Conservation (phyloP, 129 eudicot genomes). For the Erigeron canadensis region DNA sequence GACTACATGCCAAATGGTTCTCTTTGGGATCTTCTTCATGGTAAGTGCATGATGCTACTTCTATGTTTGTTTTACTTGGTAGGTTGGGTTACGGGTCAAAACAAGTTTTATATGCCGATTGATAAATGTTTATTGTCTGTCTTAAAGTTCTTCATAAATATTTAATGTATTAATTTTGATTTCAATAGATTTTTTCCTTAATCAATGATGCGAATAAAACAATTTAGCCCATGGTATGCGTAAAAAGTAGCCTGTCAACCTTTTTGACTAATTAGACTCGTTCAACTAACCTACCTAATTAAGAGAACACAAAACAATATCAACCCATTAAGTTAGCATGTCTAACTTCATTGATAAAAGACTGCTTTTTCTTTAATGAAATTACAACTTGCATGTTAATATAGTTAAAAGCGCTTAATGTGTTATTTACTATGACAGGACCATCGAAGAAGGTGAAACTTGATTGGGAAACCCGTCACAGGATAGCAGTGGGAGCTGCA, state of each 20-base stretch:
- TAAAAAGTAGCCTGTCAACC: no score
- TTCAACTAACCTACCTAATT: no score
- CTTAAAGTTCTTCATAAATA: background rate
- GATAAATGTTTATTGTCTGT: background rate
- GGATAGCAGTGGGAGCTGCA: slow-evolving; percentile 86
- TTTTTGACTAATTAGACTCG: no score
- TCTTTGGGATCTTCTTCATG: slow-evolving; percentile 95
- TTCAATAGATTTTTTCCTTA: no score
- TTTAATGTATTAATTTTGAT: background rate
- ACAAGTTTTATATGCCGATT: background rate
- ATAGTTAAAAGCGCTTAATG: background rate
- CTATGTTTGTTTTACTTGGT: no score
- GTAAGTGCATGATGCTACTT: slow-evolving; percentile 28
- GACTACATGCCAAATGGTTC: slow-evolving; percentile 97
- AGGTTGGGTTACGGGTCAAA: background rate
- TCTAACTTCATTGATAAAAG: background rate
- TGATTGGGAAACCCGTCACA: slow-evolving; percentile 86
- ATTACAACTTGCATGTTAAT: background rate
- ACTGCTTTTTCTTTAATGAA: background rate
- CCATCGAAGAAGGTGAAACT: slow-evolving; percentile 82
- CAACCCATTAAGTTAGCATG: background rate
- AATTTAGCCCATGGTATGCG: no score
- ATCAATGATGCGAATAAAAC: no score
- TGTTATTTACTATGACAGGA: slow-evolving; percentile 31
- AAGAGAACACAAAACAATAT: background rate